These are phyloP conservation scores for Phytophthora nicotianae DNA, from an alignment of 352 stramenopile species.

Conservation along the genomic window DNA sequence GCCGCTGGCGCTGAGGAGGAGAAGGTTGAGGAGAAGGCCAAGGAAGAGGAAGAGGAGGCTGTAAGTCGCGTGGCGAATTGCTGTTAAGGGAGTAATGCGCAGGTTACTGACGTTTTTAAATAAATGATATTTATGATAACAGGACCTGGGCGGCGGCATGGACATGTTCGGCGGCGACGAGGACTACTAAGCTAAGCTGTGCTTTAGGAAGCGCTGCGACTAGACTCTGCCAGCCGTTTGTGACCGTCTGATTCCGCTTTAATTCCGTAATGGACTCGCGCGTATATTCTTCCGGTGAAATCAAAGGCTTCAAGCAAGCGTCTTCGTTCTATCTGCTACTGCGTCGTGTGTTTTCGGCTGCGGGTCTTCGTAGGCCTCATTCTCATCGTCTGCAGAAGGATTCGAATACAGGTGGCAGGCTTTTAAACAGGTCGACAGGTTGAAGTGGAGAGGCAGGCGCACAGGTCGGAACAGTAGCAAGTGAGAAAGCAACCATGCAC, in stretches of 20 bases:
- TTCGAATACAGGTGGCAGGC: slow-evolving; percentile 8
- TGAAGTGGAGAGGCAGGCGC: neutral
- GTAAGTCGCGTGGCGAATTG: slow-evolving; percentile 34
- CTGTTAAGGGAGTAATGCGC: neutral
- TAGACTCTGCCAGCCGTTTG: slow-evolving; percentile 34
- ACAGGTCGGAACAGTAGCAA: neutral
- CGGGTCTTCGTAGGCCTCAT: slow-evolving; percentile 4
- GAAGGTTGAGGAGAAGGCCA: slow-evolving; percentile 59
- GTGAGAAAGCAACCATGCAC: neutral
- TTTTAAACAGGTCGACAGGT: neutral
- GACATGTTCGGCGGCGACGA: slow-evolving; percentile 69
- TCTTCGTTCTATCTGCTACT: slow-evolving; percentile 19
- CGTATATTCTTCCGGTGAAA: slow-evolving; percentile 52
- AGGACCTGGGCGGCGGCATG: slow-evolving; percentile 72
- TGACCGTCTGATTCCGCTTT: slow-evolving; percentile 41
- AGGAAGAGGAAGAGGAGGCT: slow-evolving; percentile 72
- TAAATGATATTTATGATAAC: slow-evolving; percentile 10
- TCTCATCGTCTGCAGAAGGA: slow-evolving; percentile 4
- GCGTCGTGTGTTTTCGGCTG: slow-evolving; percentile 10
- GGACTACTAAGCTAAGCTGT: slow-evolving; percentile 71
- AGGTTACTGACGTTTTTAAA: slow-evolving; percentile 14
- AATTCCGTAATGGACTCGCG: slow-evolving; percentile 58
- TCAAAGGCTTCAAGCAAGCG: slow-evolving; percentile 33
- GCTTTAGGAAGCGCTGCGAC: slow-evolving; percentile 27
- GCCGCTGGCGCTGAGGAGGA: slow-evolving; percentile 44